Evolutionary conservation across 768 basidiomycete genomes (phyloP), one percentile per base, ranked within the genome.

Genomic region (Suillus brevipes): DNA sequence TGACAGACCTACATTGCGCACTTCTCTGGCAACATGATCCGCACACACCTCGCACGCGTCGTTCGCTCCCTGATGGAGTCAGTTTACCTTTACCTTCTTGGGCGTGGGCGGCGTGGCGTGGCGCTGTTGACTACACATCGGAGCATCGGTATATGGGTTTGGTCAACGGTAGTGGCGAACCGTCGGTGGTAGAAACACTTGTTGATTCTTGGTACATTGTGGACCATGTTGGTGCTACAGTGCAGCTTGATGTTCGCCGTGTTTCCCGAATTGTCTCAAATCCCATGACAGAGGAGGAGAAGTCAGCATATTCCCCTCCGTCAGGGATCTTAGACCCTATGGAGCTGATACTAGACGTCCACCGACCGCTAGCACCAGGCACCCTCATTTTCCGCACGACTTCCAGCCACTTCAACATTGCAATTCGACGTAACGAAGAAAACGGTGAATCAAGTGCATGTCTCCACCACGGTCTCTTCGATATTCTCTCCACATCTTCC

Each of bases 91-190:
- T 62, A 42, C 72, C 73, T 12, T 72, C 73, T 10, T 74, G 72
- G 72, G 67, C 73, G n/a, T 73, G 72, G 73, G 64, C 73, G 3
- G 69, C 69, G 9, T 73, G 72, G 72, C 65, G 62, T 37, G 73
- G 73, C 14, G 67, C 67, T 6, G 55, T 67, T 28, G 20, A 55
- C 53, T 55, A 55, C 20, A 55, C 6, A 12, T 12, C 53, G 2
- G 53, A 34, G 53, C 53, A n/a, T 34, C 53, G 31, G 53, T 55
- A 55, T 55, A 1, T 34, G 2, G 53, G 31, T 31, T 57, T 50
- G 13, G 61, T n/a, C 34, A 57, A 8, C 42, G 65, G 34, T 2
- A 58, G 58, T 43, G 38, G 23, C 2, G 68, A 65, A 40, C 56
- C 36, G 1, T 40, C n/a, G 4, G 72, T 72, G 18, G 60, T 42